Conservation (phyloP, 108 stramenopile genomes). For the Chaetoceros tenuissimus region DNA sequence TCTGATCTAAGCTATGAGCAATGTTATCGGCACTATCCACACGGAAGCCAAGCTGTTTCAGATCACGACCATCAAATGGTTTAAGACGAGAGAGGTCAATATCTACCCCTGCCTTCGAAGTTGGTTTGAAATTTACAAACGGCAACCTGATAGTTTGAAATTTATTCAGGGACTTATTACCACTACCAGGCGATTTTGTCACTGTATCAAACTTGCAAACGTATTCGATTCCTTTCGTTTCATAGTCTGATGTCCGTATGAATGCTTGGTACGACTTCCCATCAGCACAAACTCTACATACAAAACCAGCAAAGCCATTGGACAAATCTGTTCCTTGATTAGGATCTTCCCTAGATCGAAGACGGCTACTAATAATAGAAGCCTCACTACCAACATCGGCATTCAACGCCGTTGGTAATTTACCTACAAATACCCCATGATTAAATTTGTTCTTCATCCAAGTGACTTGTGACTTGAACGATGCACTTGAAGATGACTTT, state of each 20-base stretch:
- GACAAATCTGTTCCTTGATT: slow-evolving; percentile 58
- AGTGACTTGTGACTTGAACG: slow-evolving; percentile 32
- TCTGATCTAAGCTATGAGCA: neutral
- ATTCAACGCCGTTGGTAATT: slow-evolving; percentile 21
- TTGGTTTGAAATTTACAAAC: slow-evolving; percentile 37
- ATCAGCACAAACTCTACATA: slow-evolving; percentile 63
- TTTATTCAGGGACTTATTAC: slow-evolving; percentile 46
- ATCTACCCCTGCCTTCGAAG: slow-evolving; percentile 9
- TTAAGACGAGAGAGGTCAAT: slow-evolving; percentile 18
- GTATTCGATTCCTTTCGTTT: slow-evolving; percentile 67
- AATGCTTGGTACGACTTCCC: slow-evolving; percentile 74
- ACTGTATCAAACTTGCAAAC: slow-evolving; percentile 64
- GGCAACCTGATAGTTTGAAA: slow-evolving; percentile 47
- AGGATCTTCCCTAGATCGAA: slow-evolving; percentile 63
- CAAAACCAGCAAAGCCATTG: slow-evolving; percentile 65
- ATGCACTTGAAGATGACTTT: neutral
- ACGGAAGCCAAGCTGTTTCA: slow-evolving; percentile 69
- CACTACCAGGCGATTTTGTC: slow-evolving; percentile 28
- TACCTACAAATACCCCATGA: slow-evolving; percentile 71
- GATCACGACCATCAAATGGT: slow-evolving; percentile 51
- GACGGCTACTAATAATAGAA: slow-evolving; percentile 51
- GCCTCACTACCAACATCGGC: slow-evolving; percentile 42
- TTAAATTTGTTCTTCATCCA: slow-evolving; percentile 74
- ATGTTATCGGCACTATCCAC: neutral
- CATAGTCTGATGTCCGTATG: slow-evolving; percentile 53